Evolutionary conservation across 177 flowering plant species (phyloP), one percentile per base, ranked within the genome.

Genomic region (Telopea speciosissima): DNA sequence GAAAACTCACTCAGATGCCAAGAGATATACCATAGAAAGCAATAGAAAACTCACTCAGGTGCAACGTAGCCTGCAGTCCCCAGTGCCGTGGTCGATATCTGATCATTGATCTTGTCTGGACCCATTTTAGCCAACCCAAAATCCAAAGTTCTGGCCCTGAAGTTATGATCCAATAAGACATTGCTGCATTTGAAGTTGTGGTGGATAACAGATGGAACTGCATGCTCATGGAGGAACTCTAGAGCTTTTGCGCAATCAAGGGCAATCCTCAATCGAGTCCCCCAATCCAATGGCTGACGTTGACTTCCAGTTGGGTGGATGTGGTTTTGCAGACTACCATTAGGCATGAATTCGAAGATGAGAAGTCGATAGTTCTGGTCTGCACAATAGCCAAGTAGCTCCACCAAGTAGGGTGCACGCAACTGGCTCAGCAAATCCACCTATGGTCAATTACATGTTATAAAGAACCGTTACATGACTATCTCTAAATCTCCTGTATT

Each of bases 11-110:
- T n/a, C n/a, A n/a, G n/a, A n/a, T n/a, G n/a, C n/a, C n/a, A n/a
- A n/a, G n/a, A n/a, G n/a, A n/a, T n/a, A n/a, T n/a, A n/a, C n/a
- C n/a, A n/a, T n/a, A n/a, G n/a, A n/a, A n/a, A n/a, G n/a, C n/a
- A n/a, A n/a, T n/a, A n/a, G n/a, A n/a, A n/a, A 6, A 72, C 97
- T 88, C 67, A 95, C 99, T 95, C 99, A 24, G 99, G 99, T 19
- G 99, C 94, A 62, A 92, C 73, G 72, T 91, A 92, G 65, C 97
- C 97, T 1, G 91, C 90, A 80, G 96, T 91, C 77, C 97, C 99
- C 26, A 86, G 65, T 33, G 91, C 87, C 0, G 86, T 84, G 0
- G 96, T 87, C 1, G 89, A 78, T 63, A 89, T 82, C 77, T 85
- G 94, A 63, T 97, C 89, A 23, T 92, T 89, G 75, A 87, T 84